Conservation (phyloP, 2,329 filamentous ascomycete genomes). For the Epichloe elymi region DNA sequence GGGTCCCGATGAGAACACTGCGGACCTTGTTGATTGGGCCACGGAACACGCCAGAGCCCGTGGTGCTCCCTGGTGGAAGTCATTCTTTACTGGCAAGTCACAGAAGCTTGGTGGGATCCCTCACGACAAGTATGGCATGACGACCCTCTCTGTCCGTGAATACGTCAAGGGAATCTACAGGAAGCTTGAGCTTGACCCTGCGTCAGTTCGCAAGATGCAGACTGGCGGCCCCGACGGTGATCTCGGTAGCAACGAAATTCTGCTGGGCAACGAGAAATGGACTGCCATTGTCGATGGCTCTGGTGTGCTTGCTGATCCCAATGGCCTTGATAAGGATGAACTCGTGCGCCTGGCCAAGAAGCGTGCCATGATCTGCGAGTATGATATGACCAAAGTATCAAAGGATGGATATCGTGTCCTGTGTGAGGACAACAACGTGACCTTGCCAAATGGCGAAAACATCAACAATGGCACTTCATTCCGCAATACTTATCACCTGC, state of each 20-base stretch:
- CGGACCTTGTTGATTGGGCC: slow-evolving; percentile 96
- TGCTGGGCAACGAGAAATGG: slow-evolving; percentile 92
- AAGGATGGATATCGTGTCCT: slow-evolving; percentile 80
- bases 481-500: slow-evolving; percentile 94
- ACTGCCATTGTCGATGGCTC: slow-evolving; percentile 91
- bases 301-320: slow-evolving; percentile 85
- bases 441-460: slow-evolving; percentile 74
- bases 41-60: slow-evolving; percentile 81
- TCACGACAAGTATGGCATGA: slow-evolving; percentile 95
- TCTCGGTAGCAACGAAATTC: slow-evolving; percentile 92
- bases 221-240: slow-evolving; percentile 96
- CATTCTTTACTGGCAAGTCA: slow-evolving; percentile 98
- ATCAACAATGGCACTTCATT: slow-evolving; percentile 87
- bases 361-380: slow-evolving; percentile 81
- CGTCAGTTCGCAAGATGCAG: slow-evolving; percentile 82
- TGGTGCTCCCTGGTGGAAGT: slow-evolving; percentile 98
- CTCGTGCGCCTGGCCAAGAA: slow-evolving; percentile 72
- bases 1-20: slow-evolving; percentile 98
- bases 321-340: slow-evolving; percentile 76
- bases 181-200: slow-evolving; percentile 81
- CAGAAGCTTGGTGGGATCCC: slow-evolving; percentile 88
- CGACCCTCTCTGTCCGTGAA: slow-evolving; percentile 87
- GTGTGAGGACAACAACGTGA: slow-evolving; percentile 80
- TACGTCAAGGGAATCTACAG: slow-evolving; percentile 95
- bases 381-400: slow-evolving; percentile 75